Percentiles rank a stretch among this genome's conserved stretches.
These are phyloP conservation scores for Phaeotremella skinneri DNA, from an alignment of 768 basidiomycete species.

Conservation along the genomic window DNA sequence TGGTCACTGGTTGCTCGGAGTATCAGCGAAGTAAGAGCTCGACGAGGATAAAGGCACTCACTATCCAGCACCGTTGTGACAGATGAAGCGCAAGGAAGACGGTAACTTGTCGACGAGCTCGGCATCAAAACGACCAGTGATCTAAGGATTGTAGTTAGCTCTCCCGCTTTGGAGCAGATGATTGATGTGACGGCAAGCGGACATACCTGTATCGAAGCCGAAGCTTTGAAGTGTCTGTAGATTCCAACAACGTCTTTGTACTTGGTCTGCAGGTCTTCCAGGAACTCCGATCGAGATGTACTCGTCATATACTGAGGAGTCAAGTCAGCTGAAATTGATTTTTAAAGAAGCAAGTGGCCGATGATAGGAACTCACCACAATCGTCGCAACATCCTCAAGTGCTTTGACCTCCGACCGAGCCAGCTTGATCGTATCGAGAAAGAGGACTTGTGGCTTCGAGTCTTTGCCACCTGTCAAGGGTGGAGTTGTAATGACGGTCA, in stretches of 20 bases:
- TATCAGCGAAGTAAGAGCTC: neutral
- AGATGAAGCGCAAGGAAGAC: constrained; percentile 9
- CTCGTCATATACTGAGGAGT: constrained; percentile 8
- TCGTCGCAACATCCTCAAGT: neutral
- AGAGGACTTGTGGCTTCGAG: constrained; percentile 8
- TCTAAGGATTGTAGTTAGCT: neutral
- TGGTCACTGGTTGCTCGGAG: constrained; percentile 14
- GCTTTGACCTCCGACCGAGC: constrained; percentile 3
- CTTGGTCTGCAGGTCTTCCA: constrained; percentile 9
- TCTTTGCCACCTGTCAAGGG: too few species aligned
- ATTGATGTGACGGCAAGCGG: too few species aligned
- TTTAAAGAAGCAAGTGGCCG: too few species aligned
- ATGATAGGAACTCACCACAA: constrained; percentile 4
- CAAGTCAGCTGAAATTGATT: neutral
- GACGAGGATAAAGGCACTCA: neutral
- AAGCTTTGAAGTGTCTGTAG: constrained; percentile 24
- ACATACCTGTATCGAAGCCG: constrained; percentile 12
- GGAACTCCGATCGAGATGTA: constrained; percentile 5
- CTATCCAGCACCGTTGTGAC: constrained; percentile 22
- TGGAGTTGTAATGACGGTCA: neutral
- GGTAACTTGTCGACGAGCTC: constrained; percentile 16
- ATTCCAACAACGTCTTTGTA: constrained; percentile 14
- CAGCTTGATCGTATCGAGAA: constrained; percentile 19
- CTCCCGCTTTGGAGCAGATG: neutral
- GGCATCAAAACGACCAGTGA: constrained; percentile 16